A percentile compares a stretch with the other conserved stretches of the same genome.
These are phyloP conservation scores for Phycomyces blakesleeanus DNA, from an alignment of 192 early-diverging fungal species.

Conservation along the genomic window DNA sequence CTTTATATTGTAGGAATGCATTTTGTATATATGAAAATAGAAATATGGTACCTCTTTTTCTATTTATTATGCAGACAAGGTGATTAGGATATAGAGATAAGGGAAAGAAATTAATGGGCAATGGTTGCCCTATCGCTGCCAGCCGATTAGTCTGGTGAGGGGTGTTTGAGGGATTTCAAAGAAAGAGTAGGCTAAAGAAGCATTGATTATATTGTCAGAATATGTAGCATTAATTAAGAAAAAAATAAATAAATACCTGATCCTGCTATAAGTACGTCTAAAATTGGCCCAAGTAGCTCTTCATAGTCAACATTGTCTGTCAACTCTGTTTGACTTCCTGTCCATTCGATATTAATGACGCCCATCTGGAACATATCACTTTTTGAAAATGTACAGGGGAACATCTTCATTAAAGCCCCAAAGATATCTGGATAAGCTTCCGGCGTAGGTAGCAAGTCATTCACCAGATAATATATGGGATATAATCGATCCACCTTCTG, in stretches of 20 bases:
- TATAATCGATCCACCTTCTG: slow-evolving; percentile 9
- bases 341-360: slow-evolving; percentile 7
- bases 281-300: slow-evolving; percentile 13
- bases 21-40: too few species aligned
- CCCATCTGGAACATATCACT: slow-evolving; percentile 14
- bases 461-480: slow-evolving; percentile 21
- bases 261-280: slow-evolving; percentile 21
- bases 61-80: too few species aligned
- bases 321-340: background rate
- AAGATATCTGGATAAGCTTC: slow-evolving; percentile 14
- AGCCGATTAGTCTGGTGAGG: slow-evolving; percentile 16
- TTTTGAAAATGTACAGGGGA: slow-evolving; percentile 22
- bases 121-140: background rate
- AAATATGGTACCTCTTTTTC: too few species aligned
- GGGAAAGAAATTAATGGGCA: background rate
- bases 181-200: slow-evolving; percentile 23
- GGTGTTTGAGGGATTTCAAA: slow-evolving; percentile 24
- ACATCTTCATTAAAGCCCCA: slow-evolving; percentile 6
- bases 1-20: too few species aligned
- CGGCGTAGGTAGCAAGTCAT: slow-evolving; percentile 4
- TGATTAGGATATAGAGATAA: background rate
- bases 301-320: slow-evolving; percentile 19
- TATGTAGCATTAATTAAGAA: background rate
- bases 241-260: slow-evolving; percentile 14
- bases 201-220: background rate